A percentile compares a stretch with the other conserved stretches of the same genome.
Evolutionary conservation across 176 grass and related monocot species (phyloP).

Genomic region (Ensete ventricosum): DNA sequence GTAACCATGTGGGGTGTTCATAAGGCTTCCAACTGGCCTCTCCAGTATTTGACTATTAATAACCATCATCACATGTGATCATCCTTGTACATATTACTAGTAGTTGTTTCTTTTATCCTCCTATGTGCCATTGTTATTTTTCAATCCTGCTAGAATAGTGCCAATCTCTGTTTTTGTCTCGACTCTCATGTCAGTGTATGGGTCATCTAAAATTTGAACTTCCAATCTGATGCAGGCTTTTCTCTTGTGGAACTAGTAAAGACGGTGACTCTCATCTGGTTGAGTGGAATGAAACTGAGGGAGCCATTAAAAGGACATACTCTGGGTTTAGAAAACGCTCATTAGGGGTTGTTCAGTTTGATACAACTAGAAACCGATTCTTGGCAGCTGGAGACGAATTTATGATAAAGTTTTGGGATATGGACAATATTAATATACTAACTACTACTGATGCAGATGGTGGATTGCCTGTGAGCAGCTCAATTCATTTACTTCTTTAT

Average conservation of each 20-base stretch:
- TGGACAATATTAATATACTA: slow-evolving; percentile 81
- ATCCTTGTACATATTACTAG: not conserved
- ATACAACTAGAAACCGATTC: slow-evolving; percentile 84
- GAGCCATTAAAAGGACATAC: slow-evolving; percentile 88
- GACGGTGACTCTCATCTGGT: slow-evolving; percentile 95
- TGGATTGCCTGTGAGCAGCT: slow-evolving; percentile 76
- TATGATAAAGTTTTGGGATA: slow-evolving; percentile 98
- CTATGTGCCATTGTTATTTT: no score
- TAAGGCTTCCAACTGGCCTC: not conserved
- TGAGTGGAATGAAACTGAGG: slow-evolving; percentile 99
- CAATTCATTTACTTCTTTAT: not conserved
- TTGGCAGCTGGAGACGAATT: slow-evolving; percentile 97
- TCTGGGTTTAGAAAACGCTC: slow-evolving; percentile 87
- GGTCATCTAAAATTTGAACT: slow-evolving; percentile 2
- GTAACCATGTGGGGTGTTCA: not conserved
- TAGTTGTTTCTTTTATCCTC: no score
- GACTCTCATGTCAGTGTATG: not conserved
- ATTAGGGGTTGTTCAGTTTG: slow-evolving; percentile 83
- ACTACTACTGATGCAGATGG: slow-evolving; percentile 73
- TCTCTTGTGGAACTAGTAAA: slow-evolving; percentile 97
- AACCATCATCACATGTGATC: not conserved
- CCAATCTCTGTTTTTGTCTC: not conserved
- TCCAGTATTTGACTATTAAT: no score
- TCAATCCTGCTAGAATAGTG: no score
- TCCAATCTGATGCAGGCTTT: slow-evolving; percentile 45